A percentile compares a stretch with the other conserved stretches of the same genome.
phyloP scores from a whole-genome alignment of 1,284 basidiomycete genomes.

The Heliocybe sulcata region DNA sequence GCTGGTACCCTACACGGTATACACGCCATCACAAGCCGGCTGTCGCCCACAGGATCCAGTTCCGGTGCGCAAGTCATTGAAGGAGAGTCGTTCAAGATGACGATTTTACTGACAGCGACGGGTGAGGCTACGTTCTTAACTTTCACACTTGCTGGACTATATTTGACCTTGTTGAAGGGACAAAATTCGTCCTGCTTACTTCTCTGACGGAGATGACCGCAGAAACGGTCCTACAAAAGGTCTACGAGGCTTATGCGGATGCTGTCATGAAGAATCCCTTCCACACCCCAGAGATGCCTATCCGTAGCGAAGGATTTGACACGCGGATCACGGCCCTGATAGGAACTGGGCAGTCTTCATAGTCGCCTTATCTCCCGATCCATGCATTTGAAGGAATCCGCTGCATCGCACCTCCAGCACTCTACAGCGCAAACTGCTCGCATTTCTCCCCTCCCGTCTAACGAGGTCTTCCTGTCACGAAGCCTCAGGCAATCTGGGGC shows the following conservation, averaged over 20 bases:
- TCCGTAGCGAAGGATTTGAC: constrained; percentile 89
- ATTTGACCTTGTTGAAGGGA: constrained; percentile 48
- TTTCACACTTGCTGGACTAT: constrained; percentile 5
- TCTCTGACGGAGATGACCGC: constrained; percentile 70
- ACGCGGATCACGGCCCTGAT: constrained; percentile 55
- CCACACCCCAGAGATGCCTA: constrained; percentile 98
- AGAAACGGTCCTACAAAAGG: constrained; percentile 70
- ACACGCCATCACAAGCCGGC: constrained; percentile 91
- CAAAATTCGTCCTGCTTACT: constrained; percentile 94
- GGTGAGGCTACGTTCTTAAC: constrained; percentile 45
- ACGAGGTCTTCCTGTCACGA: too few species aligned
- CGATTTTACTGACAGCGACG: constrained; percentile 85
- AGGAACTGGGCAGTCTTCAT: constrained; percentile 20
- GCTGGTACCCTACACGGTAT: constrained; percentile 98
- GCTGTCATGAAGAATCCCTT: constrained; percentile 99
- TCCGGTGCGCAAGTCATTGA: constrained; percentile 93
- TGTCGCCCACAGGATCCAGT: constrained; percentile 78
- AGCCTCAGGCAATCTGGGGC: too few species aligned
- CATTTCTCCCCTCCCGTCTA: too few species aligned
- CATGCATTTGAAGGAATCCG: too few species aligned
- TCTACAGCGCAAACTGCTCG: too few species aligned
- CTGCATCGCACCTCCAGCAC: too few species aligned
- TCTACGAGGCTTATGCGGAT: constrained; percentile 90
- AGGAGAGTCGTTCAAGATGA: constrained; percentile 89
- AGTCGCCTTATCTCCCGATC: not conserved